Conservation (phyloP, 768 basidiomycete species). For the Naganishia vaughanmartiniae region DNA sequence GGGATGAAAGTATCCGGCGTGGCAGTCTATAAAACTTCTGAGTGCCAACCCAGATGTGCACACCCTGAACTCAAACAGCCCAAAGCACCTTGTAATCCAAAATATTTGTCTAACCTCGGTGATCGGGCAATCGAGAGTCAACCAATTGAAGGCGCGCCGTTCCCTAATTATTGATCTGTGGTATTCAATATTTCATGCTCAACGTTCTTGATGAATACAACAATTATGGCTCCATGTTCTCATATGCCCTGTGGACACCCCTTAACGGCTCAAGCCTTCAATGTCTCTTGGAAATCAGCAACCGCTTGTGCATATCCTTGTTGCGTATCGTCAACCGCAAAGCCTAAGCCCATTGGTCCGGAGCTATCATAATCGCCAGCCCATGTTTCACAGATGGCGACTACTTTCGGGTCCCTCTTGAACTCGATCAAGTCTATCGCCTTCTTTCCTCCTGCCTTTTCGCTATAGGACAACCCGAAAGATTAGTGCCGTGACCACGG, state of each 20-base stretch:
- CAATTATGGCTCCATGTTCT: no score
- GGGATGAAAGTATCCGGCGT: no score
- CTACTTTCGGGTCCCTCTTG: conserved; percentile 43
- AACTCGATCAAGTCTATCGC: conserved; percentile 55
- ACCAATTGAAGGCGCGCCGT: conserved; percentile 7
- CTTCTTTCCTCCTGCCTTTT: conserved; percentile 58
- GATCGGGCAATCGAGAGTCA: conserved; percentile 20
- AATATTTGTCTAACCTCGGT: conserved; percentile 20
- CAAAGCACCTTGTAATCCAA: neutral
- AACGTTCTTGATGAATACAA: no score
- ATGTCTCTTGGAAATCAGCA: conserved; percentile 46
- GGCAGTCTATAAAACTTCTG: no score
- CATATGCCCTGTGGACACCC: no score
- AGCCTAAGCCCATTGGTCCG: conserved; percentile 41
- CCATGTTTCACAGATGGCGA: conserved; percentile 50
- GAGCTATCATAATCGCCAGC: conserved; percentile 47
- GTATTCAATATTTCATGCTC: no score
- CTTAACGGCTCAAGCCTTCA: conserved; percentile 32
- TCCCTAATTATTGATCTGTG: neutral
- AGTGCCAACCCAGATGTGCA: no score
- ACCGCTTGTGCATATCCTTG: conserved; percentile 49
- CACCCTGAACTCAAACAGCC: neutral
- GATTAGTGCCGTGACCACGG: conserved; percentile 1
- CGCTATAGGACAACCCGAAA: conserved; percentile 25
- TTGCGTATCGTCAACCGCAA: conserved; percentile 46